Evolutionary conservation across 2,329 filamentous ascomycete genomes (phyloP), one percentile per base, ranked within the genome.

Genomic region (Cladosporium sp.): DNA sequence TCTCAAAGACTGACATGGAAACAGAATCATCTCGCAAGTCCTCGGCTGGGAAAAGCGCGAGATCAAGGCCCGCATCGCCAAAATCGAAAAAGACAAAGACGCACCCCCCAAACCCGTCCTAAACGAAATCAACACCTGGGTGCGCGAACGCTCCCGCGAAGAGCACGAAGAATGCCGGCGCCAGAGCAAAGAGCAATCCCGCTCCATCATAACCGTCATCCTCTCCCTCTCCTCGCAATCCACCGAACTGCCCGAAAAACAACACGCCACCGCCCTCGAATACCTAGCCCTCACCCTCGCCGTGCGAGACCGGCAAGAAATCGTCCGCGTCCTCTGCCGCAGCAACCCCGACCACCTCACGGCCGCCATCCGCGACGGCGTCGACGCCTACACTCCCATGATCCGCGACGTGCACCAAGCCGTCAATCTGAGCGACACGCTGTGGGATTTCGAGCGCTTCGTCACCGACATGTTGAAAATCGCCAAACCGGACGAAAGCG

Each of bases 321-420:
- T 92, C 43, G 80, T 81, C 11, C 75, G 77, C 11, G 78, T 82
- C 0, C 69, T 90, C 12, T 92, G 88, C 66, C 79, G 80, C 12
- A 76, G 81, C 40, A 80, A 76, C 19, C 88, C 88, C 0, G 88
- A 92, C 59, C 74, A 86, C 8, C 74, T 90, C n/a, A 91, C 88
- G 0, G 77, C 81, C 7, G 76, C 81, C 1, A 71, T 91, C 42
- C 77, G 80, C 24, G 84, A 89, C 51, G 67, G 76, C 0, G 79
- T 90, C 5, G 73, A 77, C 0, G 83, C 84, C 2, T 88, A 87
- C 57, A 87, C 90, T 47, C 86, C 86, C 0, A 82, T 90, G 53
- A 88, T 93, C 50, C 78, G 87, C 18, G 72, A 76, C 3, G 73
- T 91, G 6, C 88, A 92, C 64, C 79, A 86, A 49, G 79, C 80